A percentile compares a stretch with the other conserved stretches of the same genome.
Evolutionary conservation across 345 rosid species (phyloP).

Genomic region (Acer yangbiense): DNA sequence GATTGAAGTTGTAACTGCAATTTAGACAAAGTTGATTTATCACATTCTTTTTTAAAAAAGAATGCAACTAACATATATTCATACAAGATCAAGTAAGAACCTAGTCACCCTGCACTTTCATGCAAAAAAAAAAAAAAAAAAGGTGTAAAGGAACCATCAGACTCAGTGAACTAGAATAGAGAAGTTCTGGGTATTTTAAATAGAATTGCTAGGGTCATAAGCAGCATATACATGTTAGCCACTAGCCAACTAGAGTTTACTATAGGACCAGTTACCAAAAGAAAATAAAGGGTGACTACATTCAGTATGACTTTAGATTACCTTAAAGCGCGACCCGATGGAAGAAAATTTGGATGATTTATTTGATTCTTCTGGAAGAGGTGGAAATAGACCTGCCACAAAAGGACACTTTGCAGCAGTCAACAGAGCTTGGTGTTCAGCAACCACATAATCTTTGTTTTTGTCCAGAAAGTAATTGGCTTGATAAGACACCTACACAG

Average conservation of each 20-base stretch:
- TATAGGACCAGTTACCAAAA: background rate
- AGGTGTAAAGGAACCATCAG: background rate
- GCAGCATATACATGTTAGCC: background rate
- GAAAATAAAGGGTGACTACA: background rate
- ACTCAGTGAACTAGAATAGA: background rate
- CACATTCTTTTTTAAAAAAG: background rate
- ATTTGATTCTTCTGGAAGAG: conserved; percentile 82
- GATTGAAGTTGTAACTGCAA: conserved; percentile 98
- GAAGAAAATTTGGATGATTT: conserved; percentile 96
- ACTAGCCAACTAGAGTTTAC: background rate
- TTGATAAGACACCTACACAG: conserved; percentile 65
- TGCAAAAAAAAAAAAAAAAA: background rate
- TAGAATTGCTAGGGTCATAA: background rate
- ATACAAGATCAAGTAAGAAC: background rate
- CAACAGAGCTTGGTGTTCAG: conserved; percentile 90
- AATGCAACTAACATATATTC: background rate
- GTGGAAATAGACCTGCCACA: conserved; percentile 76
- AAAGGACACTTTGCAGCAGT: conserved; percentile 77
- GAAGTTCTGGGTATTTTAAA: background rate
- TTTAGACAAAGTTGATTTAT: conserved; percentile 19
- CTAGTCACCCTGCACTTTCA: background rate
- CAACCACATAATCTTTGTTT: conserved; percentile 93
- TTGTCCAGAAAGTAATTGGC: conserved; percentile 87
- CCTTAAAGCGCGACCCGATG: conserved; percentile 92
- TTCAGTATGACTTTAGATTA: conserved; percentile 14